Evolutionary conservation across 805 yeast genomes (phyloP), one percentile per base, ranked within the genome.

Genomic region (Wickerhamiella nectarea): DNA sequence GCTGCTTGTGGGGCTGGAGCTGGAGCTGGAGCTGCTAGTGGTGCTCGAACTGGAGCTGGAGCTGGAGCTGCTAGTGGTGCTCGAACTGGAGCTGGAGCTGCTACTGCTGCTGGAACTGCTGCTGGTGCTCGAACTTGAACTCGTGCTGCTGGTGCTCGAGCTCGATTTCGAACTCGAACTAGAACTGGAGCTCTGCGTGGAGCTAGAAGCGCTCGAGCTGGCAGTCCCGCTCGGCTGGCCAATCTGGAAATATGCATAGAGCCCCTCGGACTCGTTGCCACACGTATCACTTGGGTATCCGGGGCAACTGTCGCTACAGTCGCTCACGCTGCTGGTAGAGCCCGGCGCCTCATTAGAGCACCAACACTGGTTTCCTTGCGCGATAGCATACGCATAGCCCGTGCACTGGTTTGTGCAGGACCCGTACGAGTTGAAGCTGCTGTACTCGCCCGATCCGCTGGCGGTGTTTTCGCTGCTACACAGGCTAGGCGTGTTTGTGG

Each of bases 351-450:
- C 48, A 52, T 76, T 67, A 5, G 81, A 67, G 55, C 85, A 78
- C 78, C 80, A 78, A 56, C 85, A 78, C 37, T 61, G 31, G 31
- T 60, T 48, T n/a, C 64, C 66, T 50, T 65, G 75, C 29, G 77
- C 58, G 34, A 78, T 67, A 14, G 75, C 84, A 46, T 67, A 74
- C 8, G 73, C 66, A 48, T 62, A 69, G 6, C 71, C 71, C 1
- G 44, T 14, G 53, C 84, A 78, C 17, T 62, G 56, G 36, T 60
- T 64, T 2, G 65, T 52, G 54, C 85, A 78, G 9, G 53, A 55
- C 3, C 85, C 85, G 50, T 67, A 71, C 18, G 70, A 61, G 53
- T 67, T 69, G 45, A 49, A 69, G 19, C 45, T 46, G 44, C 34
- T 26, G 48, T 50, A 58, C 33, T 35, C 49, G 11, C 44, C 41